Conservation (phyloP, 2,329 filamentous ascomycete species). For the Aspergillus vadensis region DNA sequence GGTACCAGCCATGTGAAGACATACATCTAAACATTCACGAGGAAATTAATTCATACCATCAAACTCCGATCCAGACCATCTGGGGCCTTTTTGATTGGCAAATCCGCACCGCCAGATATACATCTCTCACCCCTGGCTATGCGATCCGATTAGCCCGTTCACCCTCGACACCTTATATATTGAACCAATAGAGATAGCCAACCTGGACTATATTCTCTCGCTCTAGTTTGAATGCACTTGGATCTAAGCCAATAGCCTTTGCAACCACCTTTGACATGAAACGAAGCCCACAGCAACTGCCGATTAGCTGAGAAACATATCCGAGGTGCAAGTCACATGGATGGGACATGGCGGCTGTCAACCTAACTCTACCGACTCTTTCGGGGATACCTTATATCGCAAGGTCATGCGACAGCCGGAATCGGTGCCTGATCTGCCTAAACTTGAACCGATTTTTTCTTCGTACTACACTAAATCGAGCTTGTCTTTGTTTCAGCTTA, state of each 20-base stretch:
- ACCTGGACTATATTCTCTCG: not conserved
- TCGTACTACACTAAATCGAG: slow-evolving; percentile 1
- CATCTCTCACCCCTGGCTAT: not conserved
- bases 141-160: not conserved
- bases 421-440: slow-evolving; percentile 18
- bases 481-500: slow-evolving; percentile 17
- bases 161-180: not conserved
- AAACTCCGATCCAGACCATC: not conserved
- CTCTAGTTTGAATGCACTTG: not conserved
- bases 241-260: not conserved
- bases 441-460: slow-evolving; percentile 4
- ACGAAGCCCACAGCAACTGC: not conserved
- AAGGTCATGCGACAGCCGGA: slow-evolving; percentile 14
- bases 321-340: slow-evolving; percentile 11
- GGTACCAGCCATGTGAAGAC: not conserved
- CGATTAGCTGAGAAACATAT: not conserved
- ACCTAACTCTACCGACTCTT: not conserved
- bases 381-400: slow-evolving; percentile 9
- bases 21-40: not conserved
- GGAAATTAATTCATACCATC: not conserved
- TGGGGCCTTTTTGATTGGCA: not conserved
- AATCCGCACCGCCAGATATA: not conserved
- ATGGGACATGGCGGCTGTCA: not conserved
- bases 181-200: not conserved
- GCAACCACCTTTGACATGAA: not conserved